Conservation (phyloP, 495 filamentous ascomycete species). For the Talaromyces trachyspermus region DNA sequence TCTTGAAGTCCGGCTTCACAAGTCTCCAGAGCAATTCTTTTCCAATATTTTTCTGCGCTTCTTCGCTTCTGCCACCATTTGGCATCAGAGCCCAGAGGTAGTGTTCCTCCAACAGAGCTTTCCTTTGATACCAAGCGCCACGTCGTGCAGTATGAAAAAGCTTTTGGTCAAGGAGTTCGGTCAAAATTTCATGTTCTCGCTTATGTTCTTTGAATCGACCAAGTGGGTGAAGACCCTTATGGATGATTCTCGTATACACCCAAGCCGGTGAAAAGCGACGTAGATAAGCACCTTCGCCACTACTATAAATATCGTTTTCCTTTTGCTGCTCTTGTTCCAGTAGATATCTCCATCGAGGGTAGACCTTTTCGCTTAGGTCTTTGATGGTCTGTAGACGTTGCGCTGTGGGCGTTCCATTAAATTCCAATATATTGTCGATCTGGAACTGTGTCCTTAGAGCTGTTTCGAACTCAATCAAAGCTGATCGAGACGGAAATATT, state of each 20-base stretch:
- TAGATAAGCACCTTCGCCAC: constrained; percentile 82
- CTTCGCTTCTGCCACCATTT: constrained; percentile 42
- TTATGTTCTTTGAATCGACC: constrained; percentile 74
- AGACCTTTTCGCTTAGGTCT: constrained; percentile 63
- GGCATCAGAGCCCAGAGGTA: constrained; percentile 69
- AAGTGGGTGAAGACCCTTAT: constrained; percentile 77
- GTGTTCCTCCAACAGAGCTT: constrained; percentile 88
- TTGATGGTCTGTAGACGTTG: constrained; percentile 62
- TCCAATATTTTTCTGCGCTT: constrained; percentile 76
- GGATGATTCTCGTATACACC: constrained; percentile 87
- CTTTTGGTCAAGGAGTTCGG: constrained; percentile 69
- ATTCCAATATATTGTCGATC: constrained; percentile 80
- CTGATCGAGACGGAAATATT: constrained; percentile 70
- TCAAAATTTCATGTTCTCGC: constrained; percentile 67
- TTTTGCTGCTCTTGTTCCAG: constrained; percentile 70
- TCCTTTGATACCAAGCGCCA: constrained; percentile 93
- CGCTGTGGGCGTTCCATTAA: constrained; percentile 61
- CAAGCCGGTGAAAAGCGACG: constrained; percentile 88
- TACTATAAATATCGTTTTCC: constrained; percentile 74
- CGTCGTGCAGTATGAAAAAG: constrained; percentile 80
- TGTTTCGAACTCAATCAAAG: constrained; percentile 82
- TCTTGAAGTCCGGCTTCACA: constrained; percentile 87
- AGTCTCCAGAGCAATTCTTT: constrained; percentile 65
- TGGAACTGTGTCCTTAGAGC: constrained; percentile 74
- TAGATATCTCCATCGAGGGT: constrained; percentile 72